A percentile compares a stretch with the other conserved stretches of the same genome.
These are phyloP conservation scores for Suillus clintonianus DNA, from an alignment of 768 basidiomycete genomes.

Conservation along the genomic window DNA sequence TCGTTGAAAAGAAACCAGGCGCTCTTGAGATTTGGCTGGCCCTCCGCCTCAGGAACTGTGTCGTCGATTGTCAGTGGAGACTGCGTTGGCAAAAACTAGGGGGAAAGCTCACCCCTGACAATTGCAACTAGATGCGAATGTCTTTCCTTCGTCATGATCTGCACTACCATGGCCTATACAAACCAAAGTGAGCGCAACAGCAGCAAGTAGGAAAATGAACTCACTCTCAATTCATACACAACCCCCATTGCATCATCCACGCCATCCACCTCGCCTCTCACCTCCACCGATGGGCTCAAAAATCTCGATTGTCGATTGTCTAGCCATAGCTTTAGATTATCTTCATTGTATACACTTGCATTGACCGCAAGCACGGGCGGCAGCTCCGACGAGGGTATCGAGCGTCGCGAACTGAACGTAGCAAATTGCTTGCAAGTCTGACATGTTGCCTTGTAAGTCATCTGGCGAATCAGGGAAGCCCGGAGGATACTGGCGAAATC, in stretches of 20 bases:
- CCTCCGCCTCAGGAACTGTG: constrained; percentile 72
- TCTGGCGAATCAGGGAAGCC: constrained; percentile 77
- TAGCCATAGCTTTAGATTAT: constrained; percentile 73
- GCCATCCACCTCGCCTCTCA: constrained; percentile 63
- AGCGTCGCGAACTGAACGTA: constrained; percentile 69
- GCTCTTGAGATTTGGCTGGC: constrained; percentile 38
- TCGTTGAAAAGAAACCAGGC: constrained; percentile 98
- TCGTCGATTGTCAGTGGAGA: background rate
- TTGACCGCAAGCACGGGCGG: constrained; percentile 89
- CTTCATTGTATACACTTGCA: constrained; percentile 76
- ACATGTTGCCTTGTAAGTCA: constrained; percentile 86
- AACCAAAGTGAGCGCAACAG: background rate
- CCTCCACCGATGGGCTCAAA: constrained; percentile 54
- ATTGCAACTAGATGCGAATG: constrained; percentile 87
- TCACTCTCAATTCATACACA: constrained; percentile 73
- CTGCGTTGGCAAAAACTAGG: background rate
- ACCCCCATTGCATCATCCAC: constrained; percentile 55
- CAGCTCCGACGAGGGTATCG: constrained; percentile 61
- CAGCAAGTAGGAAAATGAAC: constrained; percentile 21
- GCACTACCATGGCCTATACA: constrained; percentile 74
- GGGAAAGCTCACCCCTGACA: constrained; percentile 60
- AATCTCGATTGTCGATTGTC: constrained; percentile 53
- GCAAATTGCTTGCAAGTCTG: constrained; percentile 78
- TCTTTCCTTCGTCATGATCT: constrained; percentile 71
- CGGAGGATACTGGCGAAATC: constrained; percentile 72